phyloP scores from a whole-genome alignment of 1,284 basidiomycete species.

The Pseudozyma hubeiensis region DNA sequence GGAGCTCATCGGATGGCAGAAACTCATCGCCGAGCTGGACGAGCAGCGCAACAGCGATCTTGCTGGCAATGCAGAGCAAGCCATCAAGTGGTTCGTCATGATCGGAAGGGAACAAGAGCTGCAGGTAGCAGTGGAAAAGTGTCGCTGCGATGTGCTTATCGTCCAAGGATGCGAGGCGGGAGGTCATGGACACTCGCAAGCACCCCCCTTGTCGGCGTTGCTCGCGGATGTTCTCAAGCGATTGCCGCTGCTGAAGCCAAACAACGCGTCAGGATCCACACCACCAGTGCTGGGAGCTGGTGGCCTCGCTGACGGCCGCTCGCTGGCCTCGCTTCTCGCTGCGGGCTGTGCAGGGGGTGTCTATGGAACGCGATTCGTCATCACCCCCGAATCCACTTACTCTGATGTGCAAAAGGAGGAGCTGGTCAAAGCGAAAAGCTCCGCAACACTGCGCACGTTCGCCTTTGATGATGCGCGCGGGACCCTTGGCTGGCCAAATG shows the following conservation, averaged over 20 bases:
- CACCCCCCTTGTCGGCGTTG: constrained; percentile 55
- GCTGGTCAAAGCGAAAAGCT: constrained; percentile 38
- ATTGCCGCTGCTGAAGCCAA: constrained; percentile 23
- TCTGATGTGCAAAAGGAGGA: constrained; percentile 57
- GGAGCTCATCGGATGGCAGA: constrained; percentile 51
- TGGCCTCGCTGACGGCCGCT: constrained; percentile 54
- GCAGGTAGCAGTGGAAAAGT: constrained; percentile 43
- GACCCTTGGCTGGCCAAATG: constrained; percentile 63
- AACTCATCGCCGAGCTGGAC: constrained; percentile 46
- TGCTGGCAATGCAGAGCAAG: constrained; percentile 20
- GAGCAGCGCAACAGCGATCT: constrained; percentile 32
- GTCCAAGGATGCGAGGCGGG: constrained; percentile 62
- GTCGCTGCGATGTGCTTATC: constrained; percentile 57
- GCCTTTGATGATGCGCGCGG: constrained; percentile 66
- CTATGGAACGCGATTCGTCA: constrained; percentile 63
- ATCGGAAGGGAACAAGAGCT: constrained; percentile 55
- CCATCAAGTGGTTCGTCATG: constrained; percentile 55
- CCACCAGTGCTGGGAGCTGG: constrained; percentile 60
- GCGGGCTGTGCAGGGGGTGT: constrained; percentile 63
- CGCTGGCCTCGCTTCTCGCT: constrained; percentile 53
- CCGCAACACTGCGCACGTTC: constrained; percentile 56
- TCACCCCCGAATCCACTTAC: constrained; percentile 62
- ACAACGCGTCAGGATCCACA: constrained; percentile 15
- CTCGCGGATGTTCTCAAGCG: constrained; percentile 30
- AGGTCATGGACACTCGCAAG: constrained; percentile 60